A percentile compares a stretch with the other conserved stretches of the same genome.
Evolutionary conservation across 352 stramenopile species (phyloP).

Genomic region (Aphanomyces euteiches): DNA sequence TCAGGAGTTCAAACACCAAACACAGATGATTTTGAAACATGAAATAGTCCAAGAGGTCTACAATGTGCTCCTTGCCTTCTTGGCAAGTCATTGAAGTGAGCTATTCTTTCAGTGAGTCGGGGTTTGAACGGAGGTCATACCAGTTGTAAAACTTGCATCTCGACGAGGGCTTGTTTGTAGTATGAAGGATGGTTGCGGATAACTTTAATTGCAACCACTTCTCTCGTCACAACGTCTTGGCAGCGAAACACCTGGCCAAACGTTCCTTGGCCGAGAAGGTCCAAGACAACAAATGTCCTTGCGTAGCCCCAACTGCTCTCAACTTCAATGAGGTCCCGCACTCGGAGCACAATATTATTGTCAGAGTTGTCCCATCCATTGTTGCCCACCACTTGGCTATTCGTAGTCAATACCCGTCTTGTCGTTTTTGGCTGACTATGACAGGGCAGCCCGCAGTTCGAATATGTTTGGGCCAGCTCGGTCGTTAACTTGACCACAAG

Average conservation of each 20-base stretch:
- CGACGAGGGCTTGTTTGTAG: slow-evolving; percentile 48
- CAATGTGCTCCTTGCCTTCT: slow-evolving; percentile 46
- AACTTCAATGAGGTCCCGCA: slow-evolving; percentile 42
- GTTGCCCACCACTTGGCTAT: slow-evolving; percentile 39
- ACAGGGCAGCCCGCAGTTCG: slow-evolving; percentile 27
- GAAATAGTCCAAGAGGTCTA: slow-evolving; percentile 84
- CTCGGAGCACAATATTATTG: slow-evolving; percentile 48
- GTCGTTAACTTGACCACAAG: slow-evolving; percentile 32
- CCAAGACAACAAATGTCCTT: slow-evolving; percentile 83
- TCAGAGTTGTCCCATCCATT: slow-evolving; percentile 48
- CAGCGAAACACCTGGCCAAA: slow-evolving; percentile 93
- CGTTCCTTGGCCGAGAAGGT: slow-evolving; percentile 90
- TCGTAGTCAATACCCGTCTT: slow-evolving; percentile 45
- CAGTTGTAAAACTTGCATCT: slow-evolving; percentile 59
- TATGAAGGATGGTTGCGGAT: slow-evolving; percentile 30
- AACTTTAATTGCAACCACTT: slow-evolving; percentile 79
- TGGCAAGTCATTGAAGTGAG: neutral
- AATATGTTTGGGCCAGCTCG: slow-evolving; percentile 36
- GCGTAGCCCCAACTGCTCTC: neutral
- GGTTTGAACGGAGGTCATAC: slow-evolving; percentile 59
- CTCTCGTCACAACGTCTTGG: slow-evolving; percentile 46
- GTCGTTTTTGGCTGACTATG: slow-evolving; percentile 5
- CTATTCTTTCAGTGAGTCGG: neutral
- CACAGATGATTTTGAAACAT: slow-evolving; percentile 82
- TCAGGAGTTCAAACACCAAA: slow-evolving; percentile 88